phyloP scores from a whole-genome alignment of 805 yeast genomes.

The Komagataella phaffii region DNA sequence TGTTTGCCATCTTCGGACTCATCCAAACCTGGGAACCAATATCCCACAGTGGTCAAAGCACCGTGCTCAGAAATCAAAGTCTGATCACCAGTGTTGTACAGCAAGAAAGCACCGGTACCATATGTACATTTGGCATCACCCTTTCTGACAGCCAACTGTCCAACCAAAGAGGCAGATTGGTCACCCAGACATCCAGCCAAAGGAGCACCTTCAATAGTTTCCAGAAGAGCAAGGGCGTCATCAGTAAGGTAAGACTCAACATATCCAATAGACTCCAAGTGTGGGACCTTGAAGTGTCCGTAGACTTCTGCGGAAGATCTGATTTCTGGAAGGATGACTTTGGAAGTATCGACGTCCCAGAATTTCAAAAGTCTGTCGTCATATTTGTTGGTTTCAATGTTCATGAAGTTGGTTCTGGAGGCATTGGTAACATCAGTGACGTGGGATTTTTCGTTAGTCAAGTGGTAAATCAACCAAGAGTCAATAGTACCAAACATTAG shows the following conservation, averaged over 20 bases:
- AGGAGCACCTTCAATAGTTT: slow-evolving; percentile 47
- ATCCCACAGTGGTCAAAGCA: slow-evolving; percentile 80
- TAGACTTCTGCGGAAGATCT: slow-evolving; percentile 67
- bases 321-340: slow-evolving; percentile 61
- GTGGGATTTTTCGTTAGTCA: slow-evolving; percentile 56
- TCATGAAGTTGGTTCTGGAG: slow-evolving; percentile 82
- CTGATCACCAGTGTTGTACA: slow-evolving; percentile 72
- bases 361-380: slow-evolving; percentile 63
- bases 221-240: slow-evolving; percentile 35
- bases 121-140: slow-evolving; percentile 93
- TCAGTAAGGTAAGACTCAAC: slow-evolving; percentile 32
- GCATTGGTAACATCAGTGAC: slow-evolving; percentile 89
- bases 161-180: slow-evolving; percentile 87
- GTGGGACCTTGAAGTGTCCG: slow-evolving; percentile 59
- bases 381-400: slow-evolving; percentile 60
- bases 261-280: slow-evolving; percentile 35
- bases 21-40: slow-evolving; percentile 67
- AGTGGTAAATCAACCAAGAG: slow-evolving; percentile 81
- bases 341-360: slow-evolving; percentile 65
- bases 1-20: slow-evolving; percentile 21
- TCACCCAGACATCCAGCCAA: slow-evolving; percentile 89
- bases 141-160: slow-evolving; percentile 71
- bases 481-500: slow-evolving; percentile 91
- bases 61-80: slow-evolving; percentile 69
- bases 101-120: slow-evolving; percentile 89